Base-by-base conservation (phyloP, 1,139 yeast genomes). In the Saccharomyces pastorianus region DNA sequence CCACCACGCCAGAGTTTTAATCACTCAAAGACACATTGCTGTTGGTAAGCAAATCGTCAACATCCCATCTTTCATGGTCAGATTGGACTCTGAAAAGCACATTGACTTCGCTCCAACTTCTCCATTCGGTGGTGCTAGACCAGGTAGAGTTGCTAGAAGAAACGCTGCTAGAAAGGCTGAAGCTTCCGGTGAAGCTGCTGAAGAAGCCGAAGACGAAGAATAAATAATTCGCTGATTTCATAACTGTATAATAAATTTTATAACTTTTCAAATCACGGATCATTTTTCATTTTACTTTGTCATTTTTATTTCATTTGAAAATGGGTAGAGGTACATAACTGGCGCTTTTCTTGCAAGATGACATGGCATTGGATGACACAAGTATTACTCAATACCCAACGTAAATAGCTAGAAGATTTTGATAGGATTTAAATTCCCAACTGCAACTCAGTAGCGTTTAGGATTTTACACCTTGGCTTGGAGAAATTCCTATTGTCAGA, bases 91-190 rank as follows among this genome's bases (percentile, higher is more conserved):
- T 69, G 99, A 93, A 82, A 93, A 93, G 88, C 99, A 95, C 90
- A 90, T 93, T 81, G 99, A 93, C 85, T 93, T 93, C 71, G 96
- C 99, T 73, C 86, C 91, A 76, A 89, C 88, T 78, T 93, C 99
- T 68, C 99, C 99, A 79, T 93, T 88, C 89, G 99, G 99, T 77
- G 99, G 99, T 82, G 99, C 97, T 71, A 93, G 99, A 83, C 95
- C 99, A 71, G 99, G 99, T 78, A 95, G 99, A 85, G 96, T 89
- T 73, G 95, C 95, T 86, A 90, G 99, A 88, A 91, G 83, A 82
- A 84, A 87, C 84, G 88, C 85, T 77, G 84, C 79, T 75, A 84
- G 82, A 76, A 73, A 74, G 63, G 69, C 75, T 56, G 76, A 74
- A 63, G 29, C 51, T 26, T 42, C 48, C 20, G 50, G 50, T 65